phyloP scores from a whole-genome alignment of 257 asterid species.

The Euphrasia confusa region DNA sequence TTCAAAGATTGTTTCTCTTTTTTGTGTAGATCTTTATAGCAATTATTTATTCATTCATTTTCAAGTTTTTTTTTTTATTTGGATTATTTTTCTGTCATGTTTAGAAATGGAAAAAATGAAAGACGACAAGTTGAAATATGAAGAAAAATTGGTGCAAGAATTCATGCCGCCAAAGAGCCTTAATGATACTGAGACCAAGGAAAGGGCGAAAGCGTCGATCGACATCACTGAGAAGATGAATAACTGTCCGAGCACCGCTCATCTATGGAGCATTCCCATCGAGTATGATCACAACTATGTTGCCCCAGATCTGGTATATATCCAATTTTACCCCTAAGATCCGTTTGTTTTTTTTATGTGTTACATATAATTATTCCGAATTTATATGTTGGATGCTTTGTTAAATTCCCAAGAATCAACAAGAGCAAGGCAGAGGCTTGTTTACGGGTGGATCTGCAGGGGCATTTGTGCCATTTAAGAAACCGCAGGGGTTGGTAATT shows the following conservation, averaged over 20 bases:
- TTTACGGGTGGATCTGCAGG: constrained; percentile 22
- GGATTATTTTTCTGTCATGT: no score
- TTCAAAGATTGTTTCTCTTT: constrained; percentile 25
- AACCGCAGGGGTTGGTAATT: not conserved
- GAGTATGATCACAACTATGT: constrained; percentile 26
- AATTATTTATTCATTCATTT: no score
- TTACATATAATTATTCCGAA: not conserved
- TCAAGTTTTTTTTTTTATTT: no score
- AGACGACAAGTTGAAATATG: no score
- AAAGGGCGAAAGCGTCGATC: constrained; percentile 37
- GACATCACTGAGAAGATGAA: constrained; percentile 38
- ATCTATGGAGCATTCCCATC: constrained; percentile 54
- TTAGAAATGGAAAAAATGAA: no score
- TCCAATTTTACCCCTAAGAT: constrained; percentile 16
- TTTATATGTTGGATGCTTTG: not conserved
- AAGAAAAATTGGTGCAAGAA: no score
- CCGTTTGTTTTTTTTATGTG: no score
- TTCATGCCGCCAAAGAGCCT: no score
- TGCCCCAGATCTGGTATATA: not conserved
- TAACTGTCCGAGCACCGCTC: constrained; percentile 50
- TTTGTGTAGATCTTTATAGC: no score
- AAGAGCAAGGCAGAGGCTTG: constrained; percentile 17
- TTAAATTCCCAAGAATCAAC: not conserved
- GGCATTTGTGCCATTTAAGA: constrained; percentile 36
- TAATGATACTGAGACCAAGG: constrained; percentile 6